Conservation (phyloP, 129 eudicot genomes). For the Logfia minima region DNA sequence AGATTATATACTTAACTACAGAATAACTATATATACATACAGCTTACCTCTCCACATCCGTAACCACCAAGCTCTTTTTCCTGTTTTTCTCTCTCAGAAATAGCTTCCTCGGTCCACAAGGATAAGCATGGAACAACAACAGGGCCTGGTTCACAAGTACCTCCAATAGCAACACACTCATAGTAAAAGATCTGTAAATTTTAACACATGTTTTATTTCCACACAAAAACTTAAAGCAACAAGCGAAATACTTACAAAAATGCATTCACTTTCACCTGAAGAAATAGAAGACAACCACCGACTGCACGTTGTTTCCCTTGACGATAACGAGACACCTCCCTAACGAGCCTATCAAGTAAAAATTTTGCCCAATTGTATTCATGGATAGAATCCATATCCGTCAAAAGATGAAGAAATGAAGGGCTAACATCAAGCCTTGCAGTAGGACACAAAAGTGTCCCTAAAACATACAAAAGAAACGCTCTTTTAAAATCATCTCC, state of each 20-base stretch:
- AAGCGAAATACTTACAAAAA: neutral
- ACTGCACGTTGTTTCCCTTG: conserved; percentile 89
- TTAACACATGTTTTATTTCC: neutral
- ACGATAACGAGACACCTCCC: conserved; percentile 78
- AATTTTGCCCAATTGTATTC: conserved; percentile 84
- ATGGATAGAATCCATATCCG: conserved; percentile 68
- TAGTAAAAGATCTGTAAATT: conserved; percentile 66
- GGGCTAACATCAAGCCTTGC: conserved; percentile 90
- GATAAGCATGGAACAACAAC: conserved; percentile 62
- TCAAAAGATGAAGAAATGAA: conserved; percentile 68
- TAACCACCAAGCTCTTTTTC: conserved; percentile 84
- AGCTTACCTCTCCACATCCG: conserved; percentile 73
- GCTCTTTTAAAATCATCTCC: conserved; percentile 85
- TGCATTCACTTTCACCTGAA: conserved; percentile 51
- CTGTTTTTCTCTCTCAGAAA: conserved; percentile 73
- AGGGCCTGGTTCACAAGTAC: conserved; percentile 55
- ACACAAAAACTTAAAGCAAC: neutral
- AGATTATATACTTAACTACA: neutral
- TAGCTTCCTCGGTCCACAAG: conserved; percentile 84
- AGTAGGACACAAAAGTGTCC: conserved; percentile 79
- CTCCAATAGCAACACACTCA: conserved; percentile 77
- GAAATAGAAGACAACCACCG: conserved; percentile 85
- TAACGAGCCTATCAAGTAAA: conserved; percentile 76
- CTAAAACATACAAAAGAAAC: conserved; percentile 66
- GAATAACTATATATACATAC: neutral